Evolutionary conservation across 768 basidiomycete genomes (phyloP), one percentile per base, ranked within the genome.

Genomic region (Agrocybe pediades): DNA sequence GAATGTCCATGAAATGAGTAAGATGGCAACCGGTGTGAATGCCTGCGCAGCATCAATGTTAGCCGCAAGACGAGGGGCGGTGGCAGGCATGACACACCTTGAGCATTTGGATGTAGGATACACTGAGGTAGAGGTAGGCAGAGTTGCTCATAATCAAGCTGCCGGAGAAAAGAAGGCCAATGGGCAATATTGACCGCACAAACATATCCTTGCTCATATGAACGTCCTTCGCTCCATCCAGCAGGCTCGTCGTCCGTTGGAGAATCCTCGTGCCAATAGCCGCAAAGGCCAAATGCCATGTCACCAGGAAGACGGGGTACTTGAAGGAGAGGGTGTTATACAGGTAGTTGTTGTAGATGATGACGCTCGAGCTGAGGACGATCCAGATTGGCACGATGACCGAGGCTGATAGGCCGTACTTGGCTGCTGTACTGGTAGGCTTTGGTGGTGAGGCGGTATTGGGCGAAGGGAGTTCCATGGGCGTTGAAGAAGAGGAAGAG

Each of bases 41-140:
- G 95, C 95, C 90, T 95, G 39, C 26, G 33, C 9, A 16, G 16
- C 47, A 55, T 46, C 16, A 47, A 46, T 25, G 45, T 51, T 42
- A 56, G 49, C n/a, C n/a, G n/a, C 49, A 46, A 49, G 43, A 33
- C 29, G 52, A 54, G 43, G 45, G 48, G 29, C 40, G 41, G 43
- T 9, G 20, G 33, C 8, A 27, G 17, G n/a, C 8, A 25, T 9
- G 3, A 60, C 75, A 27, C 33, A 87, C 89, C 83, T 94, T 94
- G 68, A 95, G 85, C 92, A 98, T 93, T 71, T 98, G 96, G 61
- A 98, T 98, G 72, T 96, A 98, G 0, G 92, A 85, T 9, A 96
- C 92, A 60, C 86, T 88, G 59, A 98, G 84, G 63, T 92, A 87
- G 19, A 97, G 85, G 70, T 95, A 96, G 2, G 94, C 94, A 1